Evolutionary conservation across 352 stramenopile genomes (phyloP).

Genomic region (Ophiocytium majus): DNA sequence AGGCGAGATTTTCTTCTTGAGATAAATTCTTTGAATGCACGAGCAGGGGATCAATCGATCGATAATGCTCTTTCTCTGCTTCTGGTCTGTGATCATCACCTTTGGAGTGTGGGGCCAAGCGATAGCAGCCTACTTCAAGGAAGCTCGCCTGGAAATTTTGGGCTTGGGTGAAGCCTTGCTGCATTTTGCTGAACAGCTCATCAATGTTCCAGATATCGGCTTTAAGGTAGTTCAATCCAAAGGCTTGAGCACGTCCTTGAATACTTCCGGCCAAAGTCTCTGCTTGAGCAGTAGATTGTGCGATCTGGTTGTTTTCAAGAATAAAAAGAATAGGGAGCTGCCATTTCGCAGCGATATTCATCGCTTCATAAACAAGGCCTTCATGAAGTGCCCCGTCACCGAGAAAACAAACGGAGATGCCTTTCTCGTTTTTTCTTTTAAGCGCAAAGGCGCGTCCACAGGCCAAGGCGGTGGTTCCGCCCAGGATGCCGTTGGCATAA

Average conservation of each 20-base stretch:
- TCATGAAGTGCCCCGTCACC: background rate
- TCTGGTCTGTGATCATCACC: background rate
- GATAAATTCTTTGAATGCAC: background rate
- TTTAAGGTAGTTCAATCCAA: background rate
- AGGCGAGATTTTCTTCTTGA: too few relatives aligned
- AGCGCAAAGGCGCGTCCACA: background rate
- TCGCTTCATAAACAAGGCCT: background rate
- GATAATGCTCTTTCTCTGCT: background rate
- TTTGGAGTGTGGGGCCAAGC: background rate
- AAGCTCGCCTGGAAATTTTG: background rate
- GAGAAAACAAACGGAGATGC: background rate
- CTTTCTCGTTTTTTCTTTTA: background rate
- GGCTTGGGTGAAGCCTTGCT: background rate
- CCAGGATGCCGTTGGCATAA: background rate
- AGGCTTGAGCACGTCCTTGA: background rate
- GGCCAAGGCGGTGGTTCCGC: background rate
- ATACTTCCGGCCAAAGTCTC: background rate
- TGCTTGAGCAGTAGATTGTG: background rate
- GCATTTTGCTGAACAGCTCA: background rate
- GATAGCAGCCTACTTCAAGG: background rate
- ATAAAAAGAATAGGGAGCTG: background rate
- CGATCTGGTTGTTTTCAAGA: background rate
- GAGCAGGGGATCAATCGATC: background rate
- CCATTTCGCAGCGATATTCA: slow-evolving; percentile 3
- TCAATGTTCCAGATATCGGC: slow-evolving; percentile 1